These are phyloP conservation scores for Apium graveolens DNA, from an alignment of 129 eudicot genomes.

Conservation along the genomic window DNA sequence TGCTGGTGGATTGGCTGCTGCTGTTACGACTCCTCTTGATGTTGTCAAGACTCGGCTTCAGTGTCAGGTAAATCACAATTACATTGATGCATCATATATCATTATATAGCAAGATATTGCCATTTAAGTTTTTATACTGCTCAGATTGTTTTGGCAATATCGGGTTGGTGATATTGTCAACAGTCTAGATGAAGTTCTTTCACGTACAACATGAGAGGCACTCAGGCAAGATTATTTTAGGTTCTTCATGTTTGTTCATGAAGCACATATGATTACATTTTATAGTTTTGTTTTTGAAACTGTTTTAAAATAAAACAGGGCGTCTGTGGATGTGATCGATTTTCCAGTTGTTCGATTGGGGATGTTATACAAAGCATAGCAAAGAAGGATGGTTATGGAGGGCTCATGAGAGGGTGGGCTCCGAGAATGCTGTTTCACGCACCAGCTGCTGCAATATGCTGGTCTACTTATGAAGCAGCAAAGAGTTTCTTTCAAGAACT, in stretches of 20 bases:
- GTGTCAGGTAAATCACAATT: constrained; percentile 36
- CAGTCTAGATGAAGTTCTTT: no score
- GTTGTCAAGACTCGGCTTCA: constrained; percentile 47
- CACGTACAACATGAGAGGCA: no score
- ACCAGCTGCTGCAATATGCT: constrained; percentile 53
- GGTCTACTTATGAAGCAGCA: constrained; percentile 49
- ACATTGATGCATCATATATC: neutral
- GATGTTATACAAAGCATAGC: constrained; percentile 29
- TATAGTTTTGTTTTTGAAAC: neutral
- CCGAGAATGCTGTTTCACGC: constrained; percentile 51
- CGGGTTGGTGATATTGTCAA: neutral
- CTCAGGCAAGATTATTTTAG: no score
- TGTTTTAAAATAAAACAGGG: constrained; percentile 23
- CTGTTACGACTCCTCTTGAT: constrained; percentile 43
- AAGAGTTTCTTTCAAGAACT: constrained; percentile 35
- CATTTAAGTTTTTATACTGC: neutral
- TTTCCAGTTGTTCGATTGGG: constrained; percentile 30
- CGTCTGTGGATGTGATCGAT: constrained; percentile 46
- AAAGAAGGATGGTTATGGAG: constrained; percentile 37
- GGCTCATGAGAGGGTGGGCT: constrained; percentile 44
- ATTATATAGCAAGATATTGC: neutral
- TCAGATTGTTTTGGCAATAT: neutral
- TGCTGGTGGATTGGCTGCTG: constrained; percentile 41
- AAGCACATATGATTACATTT: neutral
- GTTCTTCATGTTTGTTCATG: no score